A percentile compares a stretch with the other conserved stretches of the same genome.
phyloP scores from a whole-genome alignment of 257 asterid genomes.

The Solanum paucissectum region DNA sequence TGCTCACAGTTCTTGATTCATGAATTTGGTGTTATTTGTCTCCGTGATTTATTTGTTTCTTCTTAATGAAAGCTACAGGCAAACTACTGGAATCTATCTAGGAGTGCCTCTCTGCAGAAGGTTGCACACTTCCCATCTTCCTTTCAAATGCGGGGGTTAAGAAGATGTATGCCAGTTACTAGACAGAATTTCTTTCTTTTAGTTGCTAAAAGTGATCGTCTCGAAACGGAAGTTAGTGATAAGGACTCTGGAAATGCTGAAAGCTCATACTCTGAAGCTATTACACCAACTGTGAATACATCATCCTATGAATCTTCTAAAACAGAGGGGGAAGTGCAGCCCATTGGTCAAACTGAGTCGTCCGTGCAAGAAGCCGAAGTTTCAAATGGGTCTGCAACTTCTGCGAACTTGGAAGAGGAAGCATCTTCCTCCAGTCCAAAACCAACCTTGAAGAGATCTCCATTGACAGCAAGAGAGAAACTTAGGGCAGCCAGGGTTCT shows the following conservation, averaged over 20 bases:
- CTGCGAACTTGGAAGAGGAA: conserved; percentile 15
- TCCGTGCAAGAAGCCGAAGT: background rate
- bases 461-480: conserved; percentile 76
- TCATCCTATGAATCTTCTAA: background rate
- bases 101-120: conserved; percentile 15
- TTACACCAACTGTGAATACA: background rate
- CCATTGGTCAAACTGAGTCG: background rate
- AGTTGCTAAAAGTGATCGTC: conserved; percentile 13
- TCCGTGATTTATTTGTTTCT: background rate
- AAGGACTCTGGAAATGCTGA: background rate
- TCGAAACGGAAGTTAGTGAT: background rate
- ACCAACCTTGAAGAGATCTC: conserved; percentile 35
- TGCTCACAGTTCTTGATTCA: background rate
- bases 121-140: conserved; percentile 12
- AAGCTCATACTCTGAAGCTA: background rate
- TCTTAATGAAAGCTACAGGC: conserved; percentile 25
- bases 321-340: background rate
- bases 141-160: conserved; percentile 11
- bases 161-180: conserved; percentile 4
- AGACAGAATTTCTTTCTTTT: conserved; percentile 17
- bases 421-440: conserved; percentile 13
- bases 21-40: background rate
- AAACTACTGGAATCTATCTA: conserved; percentile 25
- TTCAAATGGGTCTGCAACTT: conserved; percentile 10
- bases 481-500: conserved; percentile 90